phyloP scores from a whole-genome alignment of 23 red algal genomes.

The Gracilaria domingensis region DNA sequence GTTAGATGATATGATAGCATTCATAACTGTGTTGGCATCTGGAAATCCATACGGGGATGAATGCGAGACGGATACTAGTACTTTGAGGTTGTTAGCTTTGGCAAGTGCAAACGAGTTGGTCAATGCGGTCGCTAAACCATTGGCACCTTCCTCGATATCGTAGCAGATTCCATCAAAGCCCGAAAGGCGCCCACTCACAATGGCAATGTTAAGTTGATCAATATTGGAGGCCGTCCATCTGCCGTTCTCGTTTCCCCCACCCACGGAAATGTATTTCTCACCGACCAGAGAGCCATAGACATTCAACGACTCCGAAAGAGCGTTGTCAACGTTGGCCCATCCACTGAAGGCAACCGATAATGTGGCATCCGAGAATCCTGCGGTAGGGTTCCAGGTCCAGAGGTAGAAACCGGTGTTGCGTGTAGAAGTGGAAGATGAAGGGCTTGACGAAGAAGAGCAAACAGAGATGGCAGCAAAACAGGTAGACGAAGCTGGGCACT shows the following conservation, averaged over 20 bases:
- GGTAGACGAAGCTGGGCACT: too few relatives aligned
- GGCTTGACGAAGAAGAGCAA: too few relatives aligned
- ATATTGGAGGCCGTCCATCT: not conserved
- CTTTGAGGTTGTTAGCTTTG: not conserved
- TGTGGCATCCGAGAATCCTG: not conserved
- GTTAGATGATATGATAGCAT: not conserved
- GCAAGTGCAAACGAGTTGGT: not conserved
- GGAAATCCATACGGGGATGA: slow-evolving; percentile 42
- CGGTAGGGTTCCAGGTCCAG: too few relatives aligned
- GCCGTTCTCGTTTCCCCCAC: slow-evolving; percentile 50
- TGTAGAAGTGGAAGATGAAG: too few relatives aligned
- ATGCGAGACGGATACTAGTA: slow-evolving; percentile 21
- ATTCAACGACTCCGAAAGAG: not conserved
- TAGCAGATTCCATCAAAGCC: slow-evolving; percentile 32
- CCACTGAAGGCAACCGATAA: slow-evolving; percentile 47
- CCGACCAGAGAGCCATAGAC: not conserved
- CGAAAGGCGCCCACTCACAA: not conserved
- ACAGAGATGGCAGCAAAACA: too few relatives aligned
- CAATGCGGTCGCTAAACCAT: not conserved
- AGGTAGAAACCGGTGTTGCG: too few relatives aligned
- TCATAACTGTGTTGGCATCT: slow-evolving; percentile 4
- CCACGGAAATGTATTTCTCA: slow-evolving; percentile 18
- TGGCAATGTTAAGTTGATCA: not conserved
- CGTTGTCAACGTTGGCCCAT: not conserved
- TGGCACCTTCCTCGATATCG: slow-evolving; percentile 50